These are phyloP conservation scores for Tulasnella sp. DNA, from an alignment of 768 basidiomycete genomes.

Conservation along the genomic window DNA sequence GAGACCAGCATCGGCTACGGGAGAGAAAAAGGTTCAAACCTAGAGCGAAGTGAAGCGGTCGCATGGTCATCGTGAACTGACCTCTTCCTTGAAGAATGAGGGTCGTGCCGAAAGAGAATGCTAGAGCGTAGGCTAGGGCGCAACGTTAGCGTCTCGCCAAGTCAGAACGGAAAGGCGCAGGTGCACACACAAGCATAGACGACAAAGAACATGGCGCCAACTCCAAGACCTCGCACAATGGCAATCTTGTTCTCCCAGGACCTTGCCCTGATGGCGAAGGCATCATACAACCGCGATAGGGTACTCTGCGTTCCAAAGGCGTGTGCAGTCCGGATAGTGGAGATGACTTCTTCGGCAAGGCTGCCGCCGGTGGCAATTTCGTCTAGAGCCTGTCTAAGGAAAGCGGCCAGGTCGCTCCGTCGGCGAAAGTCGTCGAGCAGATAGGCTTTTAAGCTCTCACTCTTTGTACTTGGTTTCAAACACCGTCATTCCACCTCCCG, in stretches of 20 bases:
- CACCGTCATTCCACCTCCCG: slow-evolving; percentile 68
- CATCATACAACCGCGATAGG: slow-evolving; percentile 63
- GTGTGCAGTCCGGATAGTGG: slow-evolving; percentile 81
- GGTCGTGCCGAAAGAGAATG: slow-evolving; percentile 86
- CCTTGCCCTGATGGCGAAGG: slow-evolving; percentile 52
- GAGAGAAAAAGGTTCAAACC: neutral
- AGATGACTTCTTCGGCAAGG: slow-evolving; percentile 89
- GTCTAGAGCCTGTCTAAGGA: slow-evolving; percentile 59
- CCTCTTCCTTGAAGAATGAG: slow-evolving; percentile 71
- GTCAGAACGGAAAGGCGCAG: neutral
- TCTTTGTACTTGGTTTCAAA: slow-evolving; percentile 61
- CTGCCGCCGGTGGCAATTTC: slow-evolving; percentile 74
- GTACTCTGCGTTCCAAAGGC: slow-evolving; percentile 80
- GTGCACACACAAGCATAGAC: slow-evolving; percentile 52
- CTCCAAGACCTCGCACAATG: slow-evolving; percentile 49
- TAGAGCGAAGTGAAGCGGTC: neutral
- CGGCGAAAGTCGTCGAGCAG: no score
- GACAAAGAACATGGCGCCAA: slow-evolving; percentile 65
- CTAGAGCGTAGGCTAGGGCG: slow-evolving; percentile 58
- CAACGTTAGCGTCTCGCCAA: neutral
- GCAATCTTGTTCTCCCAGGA: slow-evolving; percentile 56
- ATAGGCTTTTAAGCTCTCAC: slow-evolving; percentile 48
- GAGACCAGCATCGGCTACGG: slow-evolving; percentile 34
- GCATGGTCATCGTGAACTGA: slow-evolving; percentile 19
- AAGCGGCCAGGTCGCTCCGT: neutral